Evolutionary conservation across 139 green algal genomes (phyloP).

Genomic region (Chlorella sp.): DNA sequence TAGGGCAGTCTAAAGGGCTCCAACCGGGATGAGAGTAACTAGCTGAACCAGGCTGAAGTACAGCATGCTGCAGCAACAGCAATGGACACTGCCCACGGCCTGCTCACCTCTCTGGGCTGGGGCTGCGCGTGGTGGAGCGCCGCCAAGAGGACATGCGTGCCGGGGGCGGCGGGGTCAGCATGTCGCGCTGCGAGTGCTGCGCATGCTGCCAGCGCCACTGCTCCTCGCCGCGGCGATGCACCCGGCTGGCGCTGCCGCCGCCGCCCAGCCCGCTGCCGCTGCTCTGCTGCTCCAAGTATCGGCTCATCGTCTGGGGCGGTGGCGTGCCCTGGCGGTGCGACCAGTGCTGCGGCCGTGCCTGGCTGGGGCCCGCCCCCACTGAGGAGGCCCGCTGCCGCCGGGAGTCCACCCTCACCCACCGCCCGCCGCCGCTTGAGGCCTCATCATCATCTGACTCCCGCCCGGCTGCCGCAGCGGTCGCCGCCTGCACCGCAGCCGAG

Average conservation of each 20-base stretch:
- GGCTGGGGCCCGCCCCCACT: neutral
- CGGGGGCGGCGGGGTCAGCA: conserved; percentile 13
- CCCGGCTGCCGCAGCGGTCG: neutral
- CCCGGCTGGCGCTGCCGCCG: neutral
- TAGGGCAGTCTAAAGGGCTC: too few relatives aligned
- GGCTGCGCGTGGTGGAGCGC: conserved; percentile 1
- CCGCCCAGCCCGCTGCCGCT: neutral
- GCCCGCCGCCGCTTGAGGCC: neutral
- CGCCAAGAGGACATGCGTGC: neutral
- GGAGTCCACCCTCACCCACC: neutral
- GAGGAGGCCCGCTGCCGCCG: too few relatives aligned
- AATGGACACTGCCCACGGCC: too few relatives aligned
- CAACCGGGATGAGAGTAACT: too few relatives aligned
- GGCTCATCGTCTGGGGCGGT: neutral
- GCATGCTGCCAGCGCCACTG: neutral
- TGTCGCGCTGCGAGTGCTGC: neutral
- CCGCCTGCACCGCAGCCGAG: neutral
- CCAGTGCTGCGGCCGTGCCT: neutral
- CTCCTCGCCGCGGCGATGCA: neutral
- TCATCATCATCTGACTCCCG: neutral
- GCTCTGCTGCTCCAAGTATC: neutral
- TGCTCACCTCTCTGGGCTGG: conserved; percentile 20
- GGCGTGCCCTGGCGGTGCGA: neutral
- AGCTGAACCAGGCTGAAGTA: too few relatives aligned
- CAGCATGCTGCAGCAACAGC: too few relatives aligned